Base-by-base conservation (phyloP, 1,139 yeast genomes). In the Magnusiomyces paraingens region DNA sequence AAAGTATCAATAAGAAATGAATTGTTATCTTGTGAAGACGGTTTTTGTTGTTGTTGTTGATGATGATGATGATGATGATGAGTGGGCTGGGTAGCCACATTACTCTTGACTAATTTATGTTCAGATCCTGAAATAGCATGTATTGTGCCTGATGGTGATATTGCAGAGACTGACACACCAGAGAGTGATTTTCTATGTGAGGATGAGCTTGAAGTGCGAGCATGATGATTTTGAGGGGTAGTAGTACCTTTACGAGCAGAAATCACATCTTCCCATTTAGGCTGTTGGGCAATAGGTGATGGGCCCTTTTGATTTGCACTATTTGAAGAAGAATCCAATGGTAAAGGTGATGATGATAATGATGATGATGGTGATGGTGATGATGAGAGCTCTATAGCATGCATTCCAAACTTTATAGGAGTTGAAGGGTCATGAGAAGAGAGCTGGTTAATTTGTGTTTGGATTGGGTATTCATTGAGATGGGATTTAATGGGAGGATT, bases 321-420 rank as follows among this genome's bases (percentile, higher is more conserved):
- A 8, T 4, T n/a, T 2, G 46, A 43, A 6, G 46, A 21, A 22
- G 46, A 3, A 4, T 10, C 35, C 3, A 35, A 21, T 8, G 44
- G 8, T 4, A 15, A 18, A 6, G 14, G 11, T 43, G 26, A 15
- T 12, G 35, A 43, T 21, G 46, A 43, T 8, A 22, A 6, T 4
- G 14, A 6, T 43, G 26, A 15, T 12, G 35, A 43, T 21, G 46
- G 42, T 8, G 44, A 6, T 4, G 14, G 11, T 43, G 26, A 15
- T 12, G 35, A 43, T 21, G 46, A 43, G 11, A 35, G 35, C 21
- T 20, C 35, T 32, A 4, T 29, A 15, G 36, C 26, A 51, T 60
- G 62, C 51, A 54, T 57, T 6, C 62, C 62, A 51, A 60, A 60
- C 43, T 52, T 51, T 29, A 59, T 54, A 32, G 62, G 50, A 36